Conservation (phyloP, 176 grass and related monocot genomes). For the Carex parvula region DNA sequence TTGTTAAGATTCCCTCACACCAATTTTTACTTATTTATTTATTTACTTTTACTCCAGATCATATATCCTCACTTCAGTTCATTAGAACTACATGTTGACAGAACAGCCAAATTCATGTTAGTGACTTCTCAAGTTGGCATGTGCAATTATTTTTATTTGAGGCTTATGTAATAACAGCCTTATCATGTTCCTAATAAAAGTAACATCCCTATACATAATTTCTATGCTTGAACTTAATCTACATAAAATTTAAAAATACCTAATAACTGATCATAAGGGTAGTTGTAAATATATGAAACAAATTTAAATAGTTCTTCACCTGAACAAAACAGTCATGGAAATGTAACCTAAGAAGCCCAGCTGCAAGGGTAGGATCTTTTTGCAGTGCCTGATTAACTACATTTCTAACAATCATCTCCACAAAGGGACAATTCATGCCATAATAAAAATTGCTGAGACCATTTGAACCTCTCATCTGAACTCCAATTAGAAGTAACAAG, state of each 20-base stretch:
- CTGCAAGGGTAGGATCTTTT: conserved; percentile 57
- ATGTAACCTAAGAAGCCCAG: conserved; percentile 65
- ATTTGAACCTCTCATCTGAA: conserved; percentile 29
- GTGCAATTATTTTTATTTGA: not conserved
- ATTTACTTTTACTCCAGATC: not conserved
- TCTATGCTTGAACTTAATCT: not conserved
- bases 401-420: conserved; percentile 45
- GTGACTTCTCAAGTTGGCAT: not conserved
- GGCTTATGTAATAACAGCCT: not conserved
- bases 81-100: not conserved
- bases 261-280: not conserved
- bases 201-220: not conserved
- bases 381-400: conserved; percentile 45
- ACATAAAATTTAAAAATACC: not conserved
- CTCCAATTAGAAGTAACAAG: conserved; percentile 28
- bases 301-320: conserved; percentile 22
- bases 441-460: conserved; percentile 71
- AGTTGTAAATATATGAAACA: not conserved
- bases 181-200: not conserved
- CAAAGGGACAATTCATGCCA: conserved; percentile 73
- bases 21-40: not conserved
- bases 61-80: not conserved
- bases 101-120: conserved; percentile 13
- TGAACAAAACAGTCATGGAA: conserved; percentile 99
- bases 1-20: not conserved